phyloP scores from a whole-genome alignment of 495 filamentous ascomycete genomes.

The Aspergillus saccharolyticus region DNA sequence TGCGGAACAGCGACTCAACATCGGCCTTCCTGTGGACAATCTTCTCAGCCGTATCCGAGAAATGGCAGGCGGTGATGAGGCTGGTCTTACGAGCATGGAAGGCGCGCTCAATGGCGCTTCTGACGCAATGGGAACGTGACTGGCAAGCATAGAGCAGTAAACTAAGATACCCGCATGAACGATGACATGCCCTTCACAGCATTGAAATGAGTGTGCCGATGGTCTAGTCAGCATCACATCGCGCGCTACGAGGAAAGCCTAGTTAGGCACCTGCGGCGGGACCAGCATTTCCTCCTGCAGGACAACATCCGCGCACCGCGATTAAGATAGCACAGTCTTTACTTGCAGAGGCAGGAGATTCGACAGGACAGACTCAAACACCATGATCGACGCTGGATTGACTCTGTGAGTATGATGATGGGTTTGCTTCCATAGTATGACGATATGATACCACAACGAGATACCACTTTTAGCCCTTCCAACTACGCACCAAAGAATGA shows the following conservation, averaged over 20 bases:
- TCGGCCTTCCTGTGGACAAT: constrained; percentile 35
- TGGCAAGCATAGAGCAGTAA: background rate
- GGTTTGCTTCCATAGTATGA: background rate
- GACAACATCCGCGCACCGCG: too few relatives aligned
- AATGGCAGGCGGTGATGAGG: constrained; percentile 18
- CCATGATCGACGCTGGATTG: background rate
- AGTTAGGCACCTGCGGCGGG: background rate
- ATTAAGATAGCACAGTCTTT: too few relatives aligned
- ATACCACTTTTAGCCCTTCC: background rate
- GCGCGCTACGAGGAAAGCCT: background rate
- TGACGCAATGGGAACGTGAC: constrained; percentile 9
- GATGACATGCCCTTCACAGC: background rate
- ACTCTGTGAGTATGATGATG: background rate
- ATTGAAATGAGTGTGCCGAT: background rate
- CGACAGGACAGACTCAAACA: background rate
- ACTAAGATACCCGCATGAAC: constrained; percentile 1
- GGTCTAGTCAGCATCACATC: background rate
- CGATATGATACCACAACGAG: background rate
- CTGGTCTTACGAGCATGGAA: constrained; percentile 5
- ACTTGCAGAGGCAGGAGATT: background rate
- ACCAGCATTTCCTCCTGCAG: background rate
- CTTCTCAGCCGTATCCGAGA: constrained; percentile 31
- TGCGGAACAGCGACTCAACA: constrained; percentile 38
- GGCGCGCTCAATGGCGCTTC: constrained; percentile 8
- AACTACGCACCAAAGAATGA: background rate